Base-by-base conservation (phyloP, 306 rosid species). In the Cajanus cajan region DNA sequence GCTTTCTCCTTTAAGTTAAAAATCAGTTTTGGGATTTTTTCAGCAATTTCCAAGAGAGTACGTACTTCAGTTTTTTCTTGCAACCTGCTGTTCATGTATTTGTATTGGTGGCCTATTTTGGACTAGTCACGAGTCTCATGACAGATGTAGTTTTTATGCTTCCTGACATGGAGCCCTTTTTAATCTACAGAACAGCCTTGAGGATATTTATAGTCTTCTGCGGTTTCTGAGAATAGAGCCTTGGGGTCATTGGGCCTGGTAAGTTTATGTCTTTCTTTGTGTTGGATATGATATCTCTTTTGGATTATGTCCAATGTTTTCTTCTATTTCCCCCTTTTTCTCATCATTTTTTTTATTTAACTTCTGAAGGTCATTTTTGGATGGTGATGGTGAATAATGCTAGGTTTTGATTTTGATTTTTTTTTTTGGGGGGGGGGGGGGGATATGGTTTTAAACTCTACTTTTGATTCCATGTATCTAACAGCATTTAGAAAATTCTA, bases 161-260 rank as follows among this genome's bases (percentile, higher is more conserved):
- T 79, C 74, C 82, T 87, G 87, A 90, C 82, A 65, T 54, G 54
- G 64, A 59, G 25, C 43, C 77, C 12, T 57, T 82, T 82, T 82
- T 81, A 73, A 58, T 75, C 70, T 72, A 48, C 90, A 94, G 98
- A 94, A 94, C 88, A 92, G 84, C 73, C 88, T 94, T 75, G 93
- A 90, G 86, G 98, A 94, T 87, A 39, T 94, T 64, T 94, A 85
- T 89, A 94, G 98, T 83, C 98, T 94, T 87, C 95, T 94, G 62
- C 94, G 97, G 83, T 94, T 94, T 82, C 85, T 94, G 82, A 88
- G 93, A 83, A 85, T 92, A 83, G 98, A 94, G 85, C 98, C 98
- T 78, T 94, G 98, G 98, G 98, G 96, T 78, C 88, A 90, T 78
- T 94, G 98, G 98, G 98, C 93, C 34, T 94, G 98, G 98, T 94